phyloP scores from a whole-genome alignment of 306 rosid genomes.

The Sechiopsis laciniata region DNA sequence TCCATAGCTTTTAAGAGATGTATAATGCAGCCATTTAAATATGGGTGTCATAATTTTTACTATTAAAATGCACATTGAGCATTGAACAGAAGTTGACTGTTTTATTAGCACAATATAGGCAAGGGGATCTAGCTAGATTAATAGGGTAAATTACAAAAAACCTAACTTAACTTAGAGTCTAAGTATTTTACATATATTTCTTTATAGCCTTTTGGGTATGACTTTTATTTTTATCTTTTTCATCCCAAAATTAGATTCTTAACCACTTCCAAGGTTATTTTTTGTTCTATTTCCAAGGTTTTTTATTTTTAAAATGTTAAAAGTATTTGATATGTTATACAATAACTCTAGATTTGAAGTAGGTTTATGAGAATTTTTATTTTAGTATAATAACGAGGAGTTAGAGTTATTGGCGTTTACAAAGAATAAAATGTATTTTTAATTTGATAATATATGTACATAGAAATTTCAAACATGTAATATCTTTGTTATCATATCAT shows the following conservation, averaged over 20 bases:
- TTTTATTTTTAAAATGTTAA: not conserved
- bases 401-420: no score
- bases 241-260: not conserved
- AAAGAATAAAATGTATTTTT: no score
- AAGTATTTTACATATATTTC: not conserved
- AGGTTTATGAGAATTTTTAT: no score
- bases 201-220: not conserved
- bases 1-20: not conserved
- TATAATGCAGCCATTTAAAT: constrained; percentile 4
- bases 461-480: no score
- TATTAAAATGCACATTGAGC: constrained; percentile 12
- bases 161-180: not conserved
- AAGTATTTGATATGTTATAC: not conserved
- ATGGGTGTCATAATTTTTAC: not conserved
- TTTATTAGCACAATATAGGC: constrained; percentile 6
- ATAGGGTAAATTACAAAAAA: not conserved
- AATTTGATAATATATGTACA: no score
- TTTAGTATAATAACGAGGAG: no score
- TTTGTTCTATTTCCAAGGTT: not conserved
- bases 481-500: no score
- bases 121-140: constrained; percentile 6
- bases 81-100: constrained; percentile 1
- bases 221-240: not conserved
- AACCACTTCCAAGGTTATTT: not conserved
- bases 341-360: no score